Conservation (phyloP, 768 basidiomycete genomes). For the Coprinopsis strossmayeri region DNA sequence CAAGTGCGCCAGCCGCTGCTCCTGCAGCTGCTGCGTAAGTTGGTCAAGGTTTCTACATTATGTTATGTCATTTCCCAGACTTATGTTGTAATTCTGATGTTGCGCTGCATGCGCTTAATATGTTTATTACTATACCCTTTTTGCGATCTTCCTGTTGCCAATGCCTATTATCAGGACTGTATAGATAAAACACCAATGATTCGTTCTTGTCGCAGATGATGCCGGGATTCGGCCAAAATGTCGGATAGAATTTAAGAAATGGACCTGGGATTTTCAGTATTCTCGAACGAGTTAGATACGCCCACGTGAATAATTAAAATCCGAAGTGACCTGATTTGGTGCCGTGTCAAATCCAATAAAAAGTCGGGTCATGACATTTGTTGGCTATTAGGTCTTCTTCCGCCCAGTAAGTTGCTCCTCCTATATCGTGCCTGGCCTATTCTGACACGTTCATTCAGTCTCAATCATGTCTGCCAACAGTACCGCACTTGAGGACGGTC, state of each 20-base stretch:
- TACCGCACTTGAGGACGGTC: constrained; percentile 39
- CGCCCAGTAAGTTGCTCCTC: not conserved
- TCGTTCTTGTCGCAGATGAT: not conserved
- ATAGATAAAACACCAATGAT: not conserved
- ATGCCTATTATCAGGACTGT: constrained; percentile 5
- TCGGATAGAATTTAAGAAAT: too few species aligned
- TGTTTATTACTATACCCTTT: constrained; percentile 8
- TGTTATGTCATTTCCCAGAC: not conserved
- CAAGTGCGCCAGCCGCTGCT: constrained; percentile 32
- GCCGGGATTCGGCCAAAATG: too few species aligned
- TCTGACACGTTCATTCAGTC: constrained; percentile 1
- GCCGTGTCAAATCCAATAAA: constrained; percentile 7
- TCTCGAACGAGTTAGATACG: not conserved
- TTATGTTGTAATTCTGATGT: too few species aligned
- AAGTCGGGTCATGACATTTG: constrained; percentile 1
- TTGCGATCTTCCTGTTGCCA: not conserved
- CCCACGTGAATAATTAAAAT: constrained; percentile 9
- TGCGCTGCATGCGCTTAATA: constrained; percentile 6
- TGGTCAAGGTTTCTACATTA: constrained; percentile 5
- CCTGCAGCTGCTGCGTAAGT: constrained; percentile 29
- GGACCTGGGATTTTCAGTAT: too few species aligned
- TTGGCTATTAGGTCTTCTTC: not conserved
- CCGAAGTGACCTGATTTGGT: constrained; percentile 13
- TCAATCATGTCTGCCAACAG: constrained; percentile 12
- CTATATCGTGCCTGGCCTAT: too few species aligned